Evolutionary conservation across 176 grass and related monocot genomes (phyloP), one percentile per base, ranked within the genome.

Genomic region (Microstegium vimineum): DNA sequence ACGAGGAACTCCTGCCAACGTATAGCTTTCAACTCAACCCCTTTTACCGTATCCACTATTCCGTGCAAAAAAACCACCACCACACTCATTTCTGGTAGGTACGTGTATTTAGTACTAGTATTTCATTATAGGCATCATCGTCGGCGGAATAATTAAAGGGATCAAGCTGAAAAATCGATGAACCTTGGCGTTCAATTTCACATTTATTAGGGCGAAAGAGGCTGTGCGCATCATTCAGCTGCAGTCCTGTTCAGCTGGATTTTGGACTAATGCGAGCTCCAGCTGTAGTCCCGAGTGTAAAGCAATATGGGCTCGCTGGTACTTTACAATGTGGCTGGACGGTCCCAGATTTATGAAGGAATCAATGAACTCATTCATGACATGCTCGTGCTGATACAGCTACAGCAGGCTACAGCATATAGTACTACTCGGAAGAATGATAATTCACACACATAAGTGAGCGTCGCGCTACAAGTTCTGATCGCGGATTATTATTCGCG

Each of bases 301-400:
- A 74, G 69, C 69, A 64, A 74, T 35, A 52, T 40, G 42, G 71
- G 41, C 28, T 82, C 27, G 27, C 67, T 16, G 14, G 81, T 73
- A 36, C 83, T 43, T 43, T 1, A 76, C 73, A 77, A 47, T 69
- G 49, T 64, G 73, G 62, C 51, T 78, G 75, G 74, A 62, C 40
- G 54, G 40, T 36, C 38, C 26, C 66, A 46, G 38, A 9, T 77
- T 85, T 33, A 77, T 36, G 27, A 20, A 70, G 65, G 69, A 78
- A 69, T 71, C 20, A 85, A 62, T 63, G 66, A 62, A 47, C 14
- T 8, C n/a, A 79, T 85, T 85, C 59, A 85, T 85, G 75, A 9
- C 75, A 49, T 49, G 54, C 33, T 71, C 40, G 67, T 85, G 57
- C 40, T 1, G 64, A 62, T 70, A 40, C 75, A 80, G 22, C 72